Base-by-base conservation (phyloP, 108 stramenopile genomes). In the Skeletonema potamos region DNA sequence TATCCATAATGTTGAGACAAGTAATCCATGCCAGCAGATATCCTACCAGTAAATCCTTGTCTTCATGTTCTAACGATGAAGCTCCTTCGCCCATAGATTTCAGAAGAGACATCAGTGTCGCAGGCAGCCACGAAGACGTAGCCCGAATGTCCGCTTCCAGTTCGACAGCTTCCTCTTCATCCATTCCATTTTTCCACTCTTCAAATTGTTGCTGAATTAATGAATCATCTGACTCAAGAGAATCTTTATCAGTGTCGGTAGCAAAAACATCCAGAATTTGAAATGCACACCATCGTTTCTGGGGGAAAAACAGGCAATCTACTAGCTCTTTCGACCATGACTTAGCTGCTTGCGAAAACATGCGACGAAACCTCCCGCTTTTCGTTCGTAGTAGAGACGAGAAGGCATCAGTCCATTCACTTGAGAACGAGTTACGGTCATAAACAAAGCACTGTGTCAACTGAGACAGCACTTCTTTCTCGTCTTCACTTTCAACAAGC, bases 91-190 rank as follows among this genome's bases (percentile, higher is more conserved):
- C 37, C 79, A 89, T 84, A n/a, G 59, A 41, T 62, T 87, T 85
- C 34, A 94, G 48, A 39, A 72, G 70, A 8, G 61, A 63, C 85
- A 94, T 80, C 17, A 88, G 59, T 13, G 62, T 54, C 22, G 64
- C 43, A 18, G 90, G 88, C 22, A 94, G 43, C 89, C 89, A 92
- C 59, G 82, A 72, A n/a, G 71, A 43, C 28, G 81, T 74, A 18
- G 73, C 43, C 5, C 46, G 68, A 37, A 89, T 44, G 66, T 94
- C 91, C 2, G 86, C 86, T 77, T 89, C 85, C 12, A 94, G 72
- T 39, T 92, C 91, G 17, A 73, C 73, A 8, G 82, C 80, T 82
- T 92, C 93, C 54, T 92, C 88, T 8, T 74, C 67, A 22, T 72
- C 70, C 56, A 94, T 37, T 22, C 57, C 66, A 59, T 76, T 32